Conservation (phyloP, 768 basidiomycete species). For the Suillus placidus region DNA sequence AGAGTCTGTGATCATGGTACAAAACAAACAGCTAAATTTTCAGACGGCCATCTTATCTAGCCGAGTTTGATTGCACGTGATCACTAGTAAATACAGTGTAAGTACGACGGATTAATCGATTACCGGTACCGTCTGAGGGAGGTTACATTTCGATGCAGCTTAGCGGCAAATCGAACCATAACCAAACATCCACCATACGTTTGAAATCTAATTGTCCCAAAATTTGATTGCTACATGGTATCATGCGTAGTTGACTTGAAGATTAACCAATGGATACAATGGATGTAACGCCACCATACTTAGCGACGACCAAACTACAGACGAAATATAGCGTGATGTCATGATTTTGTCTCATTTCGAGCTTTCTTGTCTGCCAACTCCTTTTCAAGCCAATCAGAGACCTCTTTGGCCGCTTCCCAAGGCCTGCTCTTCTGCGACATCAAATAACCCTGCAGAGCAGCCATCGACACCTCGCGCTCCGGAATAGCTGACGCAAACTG, state of each 20-base stretch:
- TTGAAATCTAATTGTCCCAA: background rate
- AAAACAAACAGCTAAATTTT: slow-evolving; percentile 3
- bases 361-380: slow-evolving; percentile 31
- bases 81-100: background rate
- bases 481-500: slow-evolving; percentile 59
- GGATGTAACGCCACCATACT: background rate
- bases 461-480: slow-evolving; percentile 45
- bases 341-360: background rate
- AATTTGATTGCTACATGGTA: background rate
- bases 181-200: too few relatives aligned
- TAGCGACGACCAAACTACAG: background rate
- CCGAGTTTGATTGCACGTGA: slow-evolving; percentile 1
- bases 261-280: background rate
- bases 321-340: background rate
- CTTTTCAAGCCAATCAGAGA: slow-evolving; percentile 52
- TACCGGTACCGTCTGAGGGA: too few relatives aligned
- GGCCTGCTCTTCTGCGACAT: slow-evolving; percentile 71
- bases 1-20: background rate
- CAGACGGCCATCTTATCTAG: background rate
- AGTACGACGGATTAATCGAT: too few relatives aligned
- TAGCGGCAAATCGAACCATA: too few relatives aligned
- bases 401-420: slow-evolving; percentile 51
- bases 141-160: too few relatives aligned
- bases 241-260: background rate
- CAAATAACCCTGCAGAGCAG: slow-evolving; percentile 57